Conservation (phyloP, 176 grass and related monocot genomes). For the Hordeum vulgare region MorexV3_pseudomolecules_assembly NC_058524.1:524776784-524777283, state of each 20-base stretch:
- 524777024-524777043: constrained; percentile 1
- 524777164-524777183: constrained; percentile 71
- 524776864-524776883: background rate
- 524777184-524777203: constrained; percentile 14
- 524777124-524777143: constrained; percentile 83
- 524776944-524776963: background rate
- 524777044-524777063: constrained; percentile 20
- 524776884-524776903: too few relatives aligned
- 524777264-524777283: background rate
- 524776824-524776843: background rate
- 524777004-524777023: background rate
- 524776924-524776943: too few relatives aligned
- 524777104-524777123: constrained; percentile 91
- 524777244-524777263: background rate
- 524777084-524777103: constrained; percentile 79
- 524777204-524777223: background rate
- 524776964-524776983: background rate
- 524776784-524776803: background rate
- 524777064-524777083: constrained; percentile 75
- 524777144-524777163: constrained; percentile 89
- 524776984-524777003: background rate
- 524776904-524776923: background rate
- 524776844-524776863: background rate
- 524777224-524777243: constrained; percentile 1
- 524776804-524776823: background rate